Percentiles rank a stretch among this genome's conserved stretches.
Conservation (phyloP, 2,329 filamentous ascomycete genomes). For the Cadophora sp. region DNA sequence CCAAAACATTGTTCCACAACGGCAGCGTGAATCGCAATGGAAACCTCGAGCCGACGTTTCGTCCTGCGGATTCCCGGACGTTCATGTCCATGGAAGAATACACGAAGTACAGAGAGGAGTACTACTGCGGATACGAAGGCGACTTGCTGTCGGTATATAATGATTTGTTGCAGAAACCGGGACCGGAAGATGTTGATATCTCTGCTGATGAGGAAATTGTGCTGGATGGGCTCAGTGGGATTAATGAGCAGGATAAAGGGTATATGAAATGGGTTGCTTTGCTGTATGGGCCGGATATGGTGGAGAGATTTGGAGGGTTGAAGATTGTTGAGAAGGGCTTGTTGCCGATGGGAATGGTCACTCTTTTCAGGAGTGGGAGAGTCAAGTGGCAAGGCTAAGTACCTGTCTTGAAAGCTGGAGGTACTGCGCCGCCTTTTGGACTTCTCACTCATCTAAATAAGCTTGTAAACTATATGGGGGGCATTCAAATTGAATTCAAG, state of each 20-base stretch:
- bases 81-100: constrained; percentile 53
- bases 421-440: too few species aligned
- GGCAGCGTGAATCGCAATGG: constrained; percentile 21
- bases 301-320: constrained; percentile 50
- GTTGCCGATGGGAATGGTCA: constrained; percentile 51
- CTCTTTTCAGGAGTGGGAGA: constrained; percentile 48
- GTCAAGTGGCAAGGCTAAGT: constrained; percentile 49
- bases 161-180: constrained; percentile 43
- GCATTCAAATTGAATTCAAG: too few species aligned
- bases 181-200: constrained; percentile 39
- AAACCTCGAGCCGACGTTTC: constrained; percentile 28
- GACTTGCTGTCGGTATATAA: constrained; percentile 40
- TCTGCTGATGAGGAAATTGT: constrained; percentile 20
- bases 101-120: constrained; percentile 46
- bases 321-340: constrained; percentile 50
- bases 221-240: background rate
- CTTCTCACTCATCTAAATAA: too few species aligned
- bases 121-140: constrained; percentile 34
- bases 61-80: constrained; percentile 30
- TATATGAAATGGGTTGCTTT: constrained; percentile 50
- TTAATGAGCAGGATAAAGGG: constrained; percentile 27
- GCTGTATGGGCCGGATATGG: constrained; percentile 50
- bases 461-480: too few species aligned
- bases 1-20: constrained; percentile 46
- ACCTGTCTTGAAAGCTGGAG: too few species aligned